Base-by-base conservation (phyloP, 768 basidiomycete genomes). In the Pleurotus djamor region DNA sequence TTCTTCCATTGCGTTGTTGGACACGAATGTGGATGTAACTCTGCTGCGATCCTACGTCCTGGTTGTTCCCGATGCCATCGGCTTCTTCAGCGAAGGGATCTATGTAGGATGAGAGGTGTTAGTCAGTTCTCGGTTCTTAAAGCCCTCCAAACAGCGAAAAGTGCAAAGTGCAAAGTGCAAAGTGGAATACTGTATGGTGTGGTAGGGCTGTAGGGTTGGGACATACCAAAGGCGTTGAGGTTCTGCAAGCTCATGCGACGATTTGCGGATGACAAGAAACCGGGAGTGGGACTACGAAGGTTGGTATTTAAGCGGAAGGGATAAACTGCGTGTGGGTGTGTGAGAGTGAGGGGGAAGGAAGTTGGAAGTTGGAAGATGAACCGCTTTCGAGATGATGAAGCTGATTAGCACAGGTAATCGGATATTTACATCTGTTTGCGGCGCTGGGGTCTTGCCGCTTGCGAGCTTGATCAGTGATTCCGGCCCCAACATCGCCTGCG, bases 1-100 rank as follows among this genome's bases (percentile, higher is more conserved):
- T 99, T 70, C 97, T 85, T 63, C 97, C 97, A 85, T 98, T 99
- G 71, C 97, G 86, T 77, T 99, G 97, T 76, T 99, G 97, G 69
- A 99, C 92, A 80, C 97, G 94, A 71, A 96, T 92, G 74, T 96
- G 94, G 72, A 96, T 91, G 74, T 93, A 89, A 72, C 92, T 86
- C 68, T 85, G 76, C 72, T 87, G 86, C 64, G 90, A 88, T 65
- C 89, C 90, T 69, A 92, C 89, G 80, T 91, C 87, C 67, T 87
- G 76, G 69, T 72, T 82, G 68, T 80, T 81, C 72, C 78, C 85
- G 70, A 92, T 89, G 70, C 88, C 87, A 76, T 93, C 92, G 69
- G 87, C 90, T 76, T 92, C 91, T 77, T 95, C 95, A 80, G 91
- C 92, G 82, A 96, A 96, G 80, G 94, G 94, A 85, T 96, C 95